Evolutionary conservation across 176 grass and related monocot genomes (phyloP).

Genomic region (Areca catechu): DNA sequence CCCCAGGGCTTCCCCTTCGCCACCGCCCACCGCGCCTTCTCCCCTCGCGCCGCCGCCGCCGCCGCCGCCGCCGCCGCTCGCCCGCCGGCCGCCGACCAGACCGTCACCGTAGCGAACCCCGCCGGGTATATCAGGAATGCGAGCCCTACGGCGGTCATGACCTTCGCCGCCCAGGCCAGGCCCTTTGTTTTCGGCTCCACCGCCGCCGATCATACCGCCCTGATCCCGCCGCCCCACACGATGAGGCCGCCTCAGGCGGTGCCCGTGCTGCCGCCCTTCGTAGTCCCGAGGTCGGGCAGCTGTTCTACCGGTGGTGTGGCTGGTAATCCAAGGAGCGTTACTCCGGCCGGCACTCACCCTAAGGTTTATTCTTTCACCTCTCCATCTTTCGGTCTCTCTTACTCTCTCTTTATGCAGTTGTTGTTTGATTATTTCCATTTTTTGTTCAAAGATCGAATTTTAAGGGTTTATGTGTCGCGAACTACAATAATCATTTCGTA

Average conservation of each 20-base stretch:
- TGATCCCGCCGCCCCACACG: constrained; percentile 12
- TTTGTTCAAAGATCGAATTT: too few species aligned
- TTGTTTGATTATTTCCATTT: too few species aligned
- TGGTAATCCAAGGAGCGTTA: constrained; percentile 22
- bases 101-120: too few species aligned
- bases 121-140: too few species aligned
- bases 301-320: too few species aligned
- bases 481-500: too few species aligned
- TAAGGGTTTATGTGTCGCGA: too few species aligned
- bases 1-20: constrained; percentile 27
- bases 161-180: neutral
- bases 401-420: too few species aligned
- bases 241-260: constrained; percentile 17
- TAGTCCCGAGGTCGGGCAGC: too few species aligned
- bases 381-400: too few species aligned
- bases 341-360: constrained; percentile 22
- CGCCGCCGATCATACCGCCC: constrained; percentile 16
- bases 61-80: constrained; percentile 14
- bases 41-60: constrained; percentile 8
- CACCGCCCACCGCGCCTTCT: constrained; percentile 9
- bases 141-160: too few species aligned
- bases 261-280: constrained; percentile 4
- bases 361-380: constrained; percentile 30
- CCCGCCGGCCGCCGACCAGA: constrained; percentile 1
- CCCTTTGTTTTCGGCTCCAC: constrained; percentile 1